Evolutionary conservation across 106 monocot species (phyloP), one percentile per base, ranked within the genome.

Genomic region (Dactylorhiza incarnata): DNA sequence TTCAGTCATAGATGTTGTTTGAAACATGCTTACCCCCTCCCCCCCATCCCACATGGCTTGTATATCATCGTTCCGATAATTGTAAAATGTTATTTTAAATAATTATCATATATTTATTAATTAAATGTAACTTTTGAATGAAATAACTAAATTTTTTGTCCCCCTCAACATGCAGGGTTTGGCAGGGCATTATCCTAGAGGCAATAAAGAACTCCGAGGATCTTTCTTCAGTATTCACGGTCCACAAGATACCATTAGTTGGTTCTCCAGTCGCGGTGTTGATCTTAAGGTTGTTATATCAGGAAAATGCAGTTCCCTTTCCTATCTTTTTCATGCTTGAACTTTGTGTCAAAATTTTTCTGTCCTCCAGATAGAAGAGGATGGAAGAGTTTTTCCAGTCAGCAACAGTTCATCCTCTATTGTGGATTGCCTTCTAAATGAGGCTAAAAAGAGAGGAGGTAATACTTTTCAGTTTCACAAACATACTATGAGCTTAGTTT

Each of bases 301-400:
- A 9, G 5, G 49, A 79, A 26, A 49, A 50, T 66, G 48, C 74
- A 50, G 20, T 58, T 62, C 19, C 15, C n/a, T 54, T 53, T 20
- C 12, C 77, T 77, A 3, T 66, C 62, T 61, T 80, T 17, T 75
- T 47, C 37, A 51, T 49, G 9, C 20, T 17, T 14, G 5, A 68
- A 0, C 17, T 37, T 22, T 17, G 5, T 68, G 17, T 44, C 37
- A 15, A 25, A n/a, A 78, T 19, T 62, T 10, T 23, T 45, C 55
- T 83, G 78, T 82, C 9, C 54, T 13, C 75, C 76, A 97, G 97
- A 97, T 83, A 43, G 94, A 97, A 86, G 89, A 94, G 45, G 97
- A 97, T 85, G 97, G 97, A 74, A 89, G 97, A 76, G 97, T 97
- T 81, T 97, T 97, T 81, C 97, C 97, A 76, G 78, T 89, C 47